Evolutionary conservation across 2,329 filamentous ascomycete species (phyloP).

Genomic region (Keithomyces neogunnii): DNA sequence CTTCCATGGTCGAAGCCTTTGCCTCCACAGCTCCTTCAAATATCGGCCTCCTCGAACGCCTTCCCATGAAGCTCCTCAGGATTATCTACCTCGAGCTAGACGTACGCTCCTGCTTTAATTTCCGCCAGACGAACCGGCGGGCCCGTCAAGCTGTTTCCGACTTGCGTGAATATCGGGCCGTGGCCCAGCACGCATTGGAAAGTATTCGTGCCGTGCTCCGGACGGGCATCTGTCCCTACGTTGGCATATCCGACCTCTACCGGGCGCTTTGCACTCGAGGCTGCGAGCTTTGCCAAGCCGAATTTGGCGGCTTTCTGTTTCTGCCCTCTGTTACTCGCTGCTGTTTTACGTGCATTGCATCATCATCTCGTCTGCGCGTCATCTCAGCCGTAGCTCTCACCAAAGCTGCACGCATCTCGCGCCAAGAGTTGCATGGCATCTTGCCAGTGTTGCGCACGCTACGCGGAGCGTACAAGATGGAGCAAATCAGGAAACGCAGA

Average conservation of each 20-base stretch:
- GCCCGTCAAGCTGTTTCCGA: neutral
- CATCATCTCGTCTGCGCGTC: neutral
- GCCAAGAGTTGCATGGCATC: neutral
- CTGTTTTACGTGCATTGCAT: slow-evolving; percentile 3
- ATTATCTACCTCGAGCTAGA: neutral
- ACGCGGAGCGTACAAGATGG: slow-evolving; percentile 1
- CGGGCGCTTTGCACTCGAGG: neutral
- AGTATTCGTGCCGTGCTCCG: slow-evolving; percentile 2
- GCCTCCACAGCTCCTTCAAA: neutral
- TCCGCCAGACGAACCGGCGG: slow-evolving; percentile 4
- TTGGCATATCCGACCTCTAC: slow-evolving; percentile 2
- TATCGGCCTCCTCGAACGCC: neutral
- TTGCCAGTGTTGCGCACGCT: slow-evolving; percentile 1
- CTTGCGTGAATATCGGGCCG: neutral
- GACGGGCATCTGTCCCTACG: neutral
- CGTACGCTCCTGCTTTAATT: slow-evolving; percentile 3
- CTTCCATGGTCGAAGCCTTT: neutral
- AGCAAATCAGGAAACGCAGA: neutral
- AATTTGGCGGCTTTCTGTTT: slow-evolving; percentile 4
- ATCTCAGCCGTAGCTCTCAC: neutral
- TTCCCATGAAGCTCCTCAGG: neutral
- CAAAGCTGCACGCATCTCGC: neutral
- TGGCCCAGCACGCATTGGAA: neutral
- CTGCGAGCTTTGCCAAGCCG: neutral
- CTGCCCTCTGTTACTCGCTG: slow-evolving; percentile 2